phyloP scores from a whole-genome alignment of 768 basidiomycete species.

The Lactifluus echinatus region DNA sequence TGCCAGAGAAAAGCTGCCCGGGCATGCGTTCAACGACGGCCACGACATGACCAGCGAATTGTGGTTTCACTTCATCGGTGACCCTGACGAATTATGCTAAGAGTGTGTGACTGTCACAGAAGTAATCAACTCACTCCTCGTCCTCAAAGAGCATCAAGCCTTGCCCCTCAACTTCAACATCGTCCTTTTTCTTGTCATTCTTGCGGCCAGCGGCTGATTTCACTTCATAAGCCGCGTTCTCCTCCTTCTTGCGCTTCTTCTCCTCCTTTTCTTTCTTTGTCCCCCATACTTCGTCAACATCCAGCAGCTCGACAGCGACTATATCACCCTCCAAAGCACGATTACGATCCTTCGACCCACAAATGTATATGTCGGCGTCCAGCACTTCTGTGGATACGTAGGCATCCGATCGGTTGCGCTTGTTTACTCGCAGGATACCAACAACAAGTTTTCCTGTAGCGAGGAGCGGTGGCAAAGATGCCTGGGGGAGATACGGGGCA shows the following conservation, averaged over 20 bases:
- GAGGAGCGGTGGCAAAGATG: constrained; percentile 90
- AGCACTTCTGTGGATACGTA: constrained; percentile 97
- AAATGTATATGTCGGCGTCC: constrained; percentile 98
- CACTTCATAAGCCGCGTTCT: constrained; percentile 90
- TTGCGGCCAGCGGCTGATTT: constrained; percentile 68
- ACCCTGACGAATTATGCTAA: constrained; percentile 45
- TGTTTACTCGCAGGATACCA: constrained; percentile 94
- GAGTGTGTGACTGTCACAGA: neutral
- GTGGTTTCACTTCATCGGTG: constrained; percentile 95
- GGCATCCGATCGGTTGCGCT: constrained; percentile 96
- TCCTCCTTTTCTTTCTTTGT: constrained; percentile 99
- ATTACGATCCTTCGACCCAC: constrained; percentile 97
- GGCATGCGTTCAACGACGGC: constrained; percentile 99
- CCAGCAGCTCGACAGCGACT: constrained; percentile 93
- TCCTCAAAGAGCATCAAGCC: constrained; percentile 95
- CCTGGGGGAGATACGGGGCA: constrained; percentile 96
- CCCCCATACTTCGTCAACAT: constrained; percentile 96
- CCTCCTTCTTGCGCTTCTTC: constrained; percentile 99
- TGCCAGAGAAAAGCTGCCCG: constrained; percentile 96
- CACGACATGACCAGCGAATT: constrained; percentile 97
- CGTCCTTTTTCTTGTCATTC: constrained; percentile 99
- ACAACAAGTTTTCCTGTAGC: constrained; percentile 97
- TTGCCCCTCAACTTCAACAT: constrained; percentile 98
- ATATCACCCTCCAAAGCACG: constrained; percentile 97
- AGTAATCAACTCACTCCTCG: constrained; percentile 59